Base-by-base conservation (phyloP, 805 yeast species). In the Starmerella gropengiesseri region DNA sequence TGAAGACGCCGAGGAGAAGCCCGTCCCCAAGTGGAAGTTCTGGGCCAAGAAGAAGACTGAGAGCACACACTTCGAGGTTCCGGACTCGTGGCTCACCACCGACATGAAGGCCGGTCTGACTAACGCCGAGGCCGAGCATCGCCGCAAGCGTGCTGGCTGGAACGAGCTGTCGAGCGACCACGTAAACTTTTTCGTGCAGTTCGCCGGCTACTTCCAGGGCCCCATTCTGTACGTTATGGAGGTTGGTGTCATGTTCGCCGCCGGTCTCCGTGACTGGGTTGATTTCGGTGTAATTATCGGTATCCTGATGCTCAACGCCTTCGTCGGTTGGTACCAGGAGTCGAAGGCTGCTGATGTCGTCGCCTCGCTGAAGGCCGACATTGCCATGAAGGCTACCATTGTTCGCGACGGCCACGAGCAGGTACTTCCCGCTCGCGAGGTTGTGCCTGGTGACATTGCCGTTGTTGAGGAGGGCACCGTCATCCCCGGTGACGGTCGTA, bases 271-370 rank as follows among this genome's bases (percentile, higher is more conserved):
- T 72, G 95, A 85, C 73, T 86, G 95, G 95, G 91, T 86, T 60
- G 95, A 85, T 77, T 85, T 85, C 73, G 95, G 95, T 81, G 95
- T 86, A 63, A 86, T 86, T 64, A 78, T 83, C 68, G 95, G 81
- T 72, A 71, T 86, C 60, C 72, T 86, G 61, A 58, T 79, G 69
- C 77, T 86, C 64, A 86, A 86, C 70, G 95, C 95, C 54, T 69
- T 72, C 63, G 95, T 86, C 65, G 95, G 95, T 80, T 86, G 86
- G 80, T 75, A 85, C 61, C 95, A 86, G 74, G 95, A 86, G 73
- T 84, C 73, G 79, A 94, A 86, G 73, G 95, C 95, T 56, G 95
- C 95, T 72, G 86, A 94, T 56, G 87, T 85, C 73, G 95, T 86
- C 55, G 95, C 86, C 50, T 94, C 84, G 65, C 79, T 86, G 68